These are phyloP conservation scores for Penicillium cataractarum DNA, from an alignment of 495 filamentous ascomycete species.

Conservation along the genomic window DNA sequence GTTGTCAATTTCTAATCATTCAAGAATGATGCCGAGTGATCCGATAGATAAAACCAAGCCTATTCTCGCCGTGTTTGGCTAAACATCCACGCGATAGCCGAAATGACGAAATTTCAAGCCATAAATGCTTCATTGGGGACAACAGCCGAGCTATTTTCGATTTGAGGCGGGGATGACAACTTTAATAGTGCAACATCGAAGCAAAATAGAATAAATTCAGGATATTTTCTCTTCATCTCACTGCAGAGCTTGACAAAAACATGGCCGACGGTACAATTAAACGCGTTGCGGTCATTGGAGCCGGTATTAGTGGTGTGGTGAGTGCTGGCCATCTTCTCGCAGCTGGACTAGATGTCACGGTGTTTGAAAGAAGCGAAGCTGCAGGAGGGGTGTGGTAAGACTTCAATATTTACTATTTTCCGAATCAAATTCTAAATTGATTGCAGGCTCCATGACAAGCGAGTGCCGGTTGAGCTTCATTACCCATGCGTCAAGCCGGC, in stretches of 20 bases:
- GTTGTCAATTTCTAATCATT: slow-evolving; percentile 7
- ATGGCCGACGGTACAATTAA: slow-evolving; percentile 34
- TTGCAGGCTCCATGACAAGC: slow-evolving; percentile 60
- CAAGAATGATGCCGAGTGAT: slow-evolving; percentile 11
- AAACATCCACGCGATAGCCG: background rate
- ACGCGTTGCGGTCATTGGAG: slow-evolving; percentile 68
- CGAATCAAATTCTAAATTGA: background rate
- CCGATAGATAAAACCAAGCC: background rate
- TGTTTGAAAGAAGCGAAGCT: slow-evolving; percentile 63
- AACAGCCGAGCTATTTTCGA: slow-evolving; percentile 1
- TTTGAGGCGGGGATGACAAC: background rate
- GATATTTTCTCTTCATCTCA: background rate
- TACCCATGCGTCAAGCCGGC: slow-evolving; percentile 59
- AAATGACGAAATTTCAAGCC: slow-evolving; percentile 22
- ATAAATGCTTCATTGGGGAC: slow-evolving; percentile 12
- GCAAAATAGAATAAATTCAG: background rate
- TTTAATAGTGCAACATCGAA: background rate
- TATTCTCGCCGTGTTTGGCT: background rate
- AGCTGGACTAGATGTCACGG: slow-evolving; percentile 60
- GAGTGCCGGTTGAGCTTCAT: slow-evolving; percentile 55
- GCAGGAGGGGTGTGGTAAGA: slow-evolving; percentile 65
- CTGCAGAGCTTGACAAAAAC: background rate
- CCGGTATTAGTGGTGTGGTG: slow-evolving; percentile 69
- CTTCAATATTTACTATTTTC: background rate
- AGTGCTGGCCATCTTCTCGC: slow-evolving; percentile 64